Conservation (phyloP, 768 basidiomycete species). For the Erythrobasidium yunnanense region DNA sequence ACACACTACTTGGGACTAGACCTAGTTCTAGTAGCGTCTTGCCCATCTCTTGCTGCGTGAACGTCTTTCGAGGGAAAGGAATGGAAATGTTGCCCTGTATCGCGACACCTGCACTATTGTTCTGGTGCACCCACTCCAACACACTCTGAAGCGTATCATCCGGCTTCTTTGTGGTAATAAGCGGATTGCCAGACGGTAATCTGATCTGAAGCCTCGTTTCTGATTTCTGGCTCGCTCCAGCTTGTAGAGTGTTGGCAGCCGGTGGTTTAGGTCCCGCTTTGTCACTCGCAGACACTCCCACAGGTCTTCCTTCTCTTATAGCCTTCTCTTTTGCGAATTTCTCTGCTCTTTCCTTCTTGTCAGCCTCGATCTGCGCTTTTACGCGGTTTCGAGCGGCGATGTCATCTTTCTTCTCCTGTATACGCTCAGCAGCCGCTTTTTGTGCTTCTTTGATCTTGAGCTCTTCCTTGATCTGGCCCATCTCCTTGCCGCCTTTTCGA, state of each 20-base stretch:
- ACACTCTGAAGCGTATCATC: conserved; percentile 35
- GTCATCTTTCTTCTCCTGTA: conserved; percentile 78
- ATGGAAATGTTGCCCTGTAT: conserved; percentile 8
- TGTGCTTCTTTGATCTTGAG: conserved; percentile 51
- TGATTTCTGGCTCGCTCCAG: conserved; percentile 43
- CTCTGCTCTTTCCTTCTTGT: conserved; percentile 77
- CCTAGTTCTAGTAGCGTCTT: conserved; percentile 29
- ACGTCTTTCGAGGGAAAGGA: conserved; percentile 28
- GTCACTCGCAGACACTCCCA: conserved; percentile 39
- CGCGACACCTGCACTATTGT: not conserved
- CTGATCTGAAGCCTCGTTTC: conserved; percentile 83
- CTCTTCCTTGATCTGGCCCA: conserved; percentile 63
- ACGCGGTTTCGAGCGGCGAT: conserved; percentile 72
- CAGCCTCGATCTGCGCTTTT: conserved; percentile 87
- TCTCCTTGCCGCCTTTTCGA: conserved; percentile 77
- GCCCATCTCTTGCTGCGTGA: conserved; percentile 14
- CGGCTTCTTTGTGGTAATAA: conserved; percentile 48
- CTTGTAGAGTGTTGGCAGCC: conserved; percentile 41
- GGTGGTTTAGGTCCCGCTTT: conserved; percentile 41
- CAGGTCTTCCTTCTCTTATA: conserved; percentile 61
- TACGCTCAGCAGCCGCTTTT: conserved; percentile 64
- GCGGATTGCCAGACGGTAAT: conserved; percentile 64
- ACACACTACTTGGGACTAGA: conserved; percentile 26
- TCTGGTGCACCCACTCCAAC: conserved; percentile 26
- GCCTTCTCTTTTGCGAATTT: conserved; percentile 85